Evolutionary conservation across 1,284 basidiomycete genomes (phyloP).

Genomic region (Sanghuangporus sanghuang): DNA sequence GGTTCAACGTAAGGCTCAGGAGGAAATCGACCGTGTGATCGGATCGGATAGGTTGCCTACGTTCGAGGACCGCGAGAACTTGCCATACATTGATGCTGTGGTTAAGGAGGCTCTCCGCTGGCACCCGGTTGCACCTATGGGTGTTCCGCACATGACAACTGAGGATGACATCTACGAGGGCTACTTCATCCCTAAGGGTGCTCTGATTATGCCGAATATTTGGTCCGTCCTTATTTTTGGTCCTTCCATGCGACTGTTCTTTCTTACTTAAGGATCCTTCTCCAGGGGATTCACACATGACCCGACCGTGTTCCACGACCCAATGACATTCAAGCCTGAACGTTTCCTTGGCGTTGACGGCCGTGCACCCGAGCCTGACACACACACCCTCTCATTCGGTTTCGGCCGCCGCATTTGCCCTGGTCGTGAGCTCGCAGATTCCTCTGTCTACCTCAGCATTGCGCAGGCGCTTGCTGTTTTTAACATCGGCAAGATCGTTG

Average conservation of each 20-base stretch:
- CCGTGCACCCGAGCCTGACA: slow-evolving; percentile 11
- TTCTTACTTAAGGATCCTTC: neutral
- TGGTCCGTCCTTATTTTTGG: neutral
- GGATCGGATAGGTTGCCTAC: slow-evolving; percentile 23
- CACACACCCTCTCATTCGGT: slow-evolving; percentile 12
- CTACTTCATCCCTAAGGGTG: slow-evolving; percentile 19
- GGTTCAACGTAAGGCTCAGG: slow-evolving; percentile 23
- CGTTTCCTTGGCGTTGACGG: slow-evolving; percentile 18
- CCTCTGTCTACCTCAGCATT: slow-evolving; percentile 20
- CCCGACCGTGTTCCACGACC: slow-evolving; percentile 13
- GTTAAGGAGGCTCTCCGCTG: slow-evolving; percentile 27
- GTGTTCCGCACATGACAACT: slow-evolving; percentile 16
- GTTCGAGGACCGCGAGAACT: slow-evolving; percentile 22
- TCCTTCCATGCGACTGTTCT: neutral
- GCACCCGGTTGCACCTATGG: slow-evolving; percentile 27
- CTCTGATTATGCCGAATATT: slow-evolving; percentile 16
- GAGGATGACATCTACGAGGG: slow-evolving; percentile 19
- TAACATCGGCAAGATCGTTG: slow-evolving; percentile 18
- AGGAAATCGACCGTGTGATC: slow-evolving; percentile 26
- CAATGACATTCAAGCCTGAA: slow-evolving; percentile 19
- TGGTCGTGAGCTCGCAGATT: slow-evolving; percentile 19
- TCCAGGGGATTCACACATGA: slow-evolving; percentile 17
- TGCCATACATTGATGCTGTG: slow-evolving; percentile 27
- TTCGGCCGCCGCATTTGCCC: slow-evolving; percentile 17
- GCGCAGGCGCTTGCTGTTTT: slow-evolving; percentile 21